phyloP scores from a whole-genome alignment of 2,329 filamentous ascomycete species.

The Alternaria angustiovoidea region DNA sequence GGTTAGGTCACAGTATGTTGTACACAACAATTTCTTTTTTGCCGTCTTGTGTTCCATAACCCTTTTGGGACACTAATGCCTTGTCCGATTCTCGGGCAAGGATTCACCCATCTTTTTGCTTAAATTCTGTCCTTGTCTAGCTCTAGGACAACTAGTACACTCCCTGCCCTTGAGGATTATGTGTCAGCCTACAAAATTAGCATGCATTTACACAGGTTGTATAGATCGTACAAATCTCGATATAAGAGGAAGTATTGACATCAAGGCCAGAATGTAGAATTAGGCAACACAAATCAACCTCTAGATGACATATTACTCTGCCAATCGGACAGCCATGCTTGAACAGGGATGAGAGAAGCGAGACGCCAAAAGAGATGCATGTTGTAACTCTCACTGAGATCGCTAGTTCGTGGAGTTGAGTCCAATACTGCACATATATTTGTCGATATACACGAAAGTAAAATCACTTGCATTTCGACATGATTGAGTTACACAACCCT shows the following conservation, averaged over 20 bases:
- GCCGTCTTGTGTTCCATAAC: neutral
- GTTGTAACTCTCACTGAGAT: neutral
- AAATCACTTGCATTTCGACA: neutral
- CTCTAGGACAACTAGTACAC: neutral
- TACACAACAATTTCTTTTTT: slow-evolving; percentile 5
- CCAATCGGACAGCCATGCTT: neutral
- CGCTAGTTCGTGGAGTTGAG: neutral
- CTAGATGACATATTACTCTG: no score
- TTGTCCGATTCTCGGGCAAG: neutral
- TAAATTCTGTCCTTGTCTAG: neutral
- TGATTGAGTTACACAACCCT: neutral
- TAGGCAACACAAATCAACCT: no score
- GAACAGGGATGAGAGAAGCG: no score
- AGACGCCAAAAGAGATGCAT: neutral
- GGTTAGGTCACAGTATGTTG: slow-evolving; percentile 27
- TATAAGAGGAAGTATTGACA: neutral
- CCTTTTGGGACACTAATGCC: neutral
- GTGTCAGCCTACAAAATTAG: neutral
- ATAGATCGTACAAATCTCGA: neutral
- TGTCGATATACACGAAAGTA: no score
- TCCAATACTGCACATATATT: neutral
- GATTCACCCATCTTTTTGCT: neutral
- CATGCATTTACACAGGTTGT: neutral
- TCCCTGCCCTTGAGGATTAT: accelerated
- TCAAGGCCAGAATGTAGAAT: no score